Conservation (phyloP, 495 filamentous ascomycete genomes). For the Daldinia grandis region DNA sequence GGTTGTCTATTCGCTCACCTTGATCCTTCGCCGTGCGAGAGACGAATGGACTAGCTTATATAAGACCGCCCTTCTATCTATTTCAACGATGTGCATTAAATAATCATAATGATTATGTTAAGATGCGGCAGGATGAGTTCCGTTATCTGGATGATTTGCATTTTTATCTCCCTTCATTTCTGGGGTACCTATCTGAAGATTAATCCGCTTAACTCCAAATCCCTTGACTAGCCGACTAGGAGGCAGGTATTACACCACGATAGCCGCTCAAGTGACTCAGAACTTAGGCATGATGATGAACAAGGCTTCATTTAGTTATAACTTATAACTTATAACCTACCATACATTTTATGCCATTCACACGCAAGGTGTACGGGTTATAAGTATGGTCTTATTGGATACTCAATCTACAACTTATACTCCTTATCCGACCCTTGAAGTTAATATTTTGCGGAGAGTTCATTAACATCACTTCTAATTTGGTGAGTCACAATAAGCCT, state of each 20-base stretch:
- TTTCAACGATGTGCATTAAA: not conserved
- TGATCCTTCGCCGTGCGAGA: constrained; percentile 12
- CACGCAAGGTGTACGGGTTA: not conserved
- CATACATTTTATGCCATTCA: not conserved
- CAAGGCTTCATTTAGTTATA: not conserved
- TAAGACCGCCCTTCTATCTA: not conserved
- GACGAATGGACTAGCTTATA: not conserved
- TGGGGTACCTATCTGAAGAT: not conserved
- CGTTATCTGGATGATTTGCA: not conserved
- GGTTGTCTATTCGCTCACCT: constrained; percentile 15
- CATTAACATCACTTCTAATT: not conserved
- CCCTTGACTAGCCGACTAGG: too few species aligned
- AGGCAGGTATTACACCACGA: too few species aligned
- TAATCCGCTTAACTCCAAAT: not conserved
- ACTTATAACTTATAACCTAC: not conserved
- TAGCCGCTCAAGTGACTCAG: too few species aligned
- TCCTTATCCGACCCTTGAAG: not conserved
- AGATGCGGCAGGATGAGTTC: not conserved
- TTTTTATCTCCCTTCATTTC: not conserved
- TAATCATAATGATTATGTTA: not conserved
- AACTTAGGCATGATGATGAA: too few species aligned
- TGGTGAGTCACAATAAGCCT: not conserved
- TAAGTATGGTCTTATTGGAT: not conserved
- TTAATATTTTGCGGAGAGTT: not conserved
- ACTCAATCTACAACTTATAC: not conserved